A percentile compares a stretch with the other conserved stretches of the same genome.
Conservation (phyloP, 164 flowering plant species). For the Dillenia turbinata region DNA sequence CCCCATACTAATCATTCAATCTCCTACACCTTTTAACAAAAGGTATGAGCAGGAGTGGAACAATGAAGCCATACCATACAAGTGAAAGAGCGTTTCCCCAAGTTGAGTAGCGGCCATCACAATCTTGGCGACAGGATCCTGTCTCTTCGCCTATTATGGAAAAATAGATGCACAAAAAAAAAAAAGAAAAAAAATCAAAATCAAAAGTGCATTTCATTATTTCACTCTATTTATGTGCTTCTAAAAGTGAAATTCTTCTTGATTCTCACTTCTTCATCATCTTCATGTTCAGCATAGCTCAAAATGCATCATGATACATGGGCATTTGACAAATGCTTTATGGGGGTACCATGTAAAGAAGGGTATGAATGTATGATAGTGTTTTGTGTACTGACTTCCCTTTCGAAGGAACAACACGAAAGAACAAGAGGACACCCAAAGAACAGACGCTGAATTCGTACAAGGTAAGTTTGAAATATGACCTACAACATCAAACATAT, state of each 20-base stretch:
- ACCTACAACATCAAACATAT: too few relatives aligned
- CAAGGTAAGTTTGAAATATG: too few relatives aligned
- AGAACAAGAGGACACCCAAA: too few relatives aligned
- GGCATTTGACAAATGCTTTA: too few relatives aligned
- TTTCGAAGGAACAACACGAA: too few relatives aligned
- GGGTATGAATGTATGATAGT: too few relatives aligned
- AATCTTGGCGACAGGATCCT: slow-evolving; percentile 38
- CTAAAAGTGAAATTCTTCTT: neutral
- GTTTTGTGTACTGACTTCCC: too few relatives aligned
- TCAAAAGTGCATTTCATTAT: slow-evolving; percentile 7
- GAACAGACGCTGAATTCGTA: too few relatives aligned
- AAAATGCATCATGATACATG: too few relatives aligned
- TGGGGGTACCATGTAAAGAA: too few relatives aligned
- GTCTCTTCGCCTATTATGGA: slow-evolving; percentile 26
- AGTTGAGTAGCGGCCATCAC: slow-evolving; percentile 45
- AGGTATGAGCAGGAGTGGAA: slow-evolving; percentile 26
- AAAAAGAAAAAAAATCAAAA: neutral
- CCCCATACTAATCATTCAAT: slow-evolving; percentile 50
- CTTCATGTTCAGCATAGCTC: too few relatives aligned
- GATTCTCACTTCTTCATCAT: slow-evolving; percentile 1
- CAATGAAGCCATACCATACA: slow-evolving; percentile 25
- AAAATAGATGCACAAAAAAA: slow-evolving; percentile 13
- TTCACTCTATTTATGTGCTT: slow-evolving; percentile 4
- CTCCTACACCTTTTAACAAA: slow-evolving; percentile 27
- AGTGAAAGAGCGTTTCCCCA: slow-evolving; percentile 24